These are phyloP conservation scores for Penicillium sp. DNA, from an alignment of 2,329 filamentous ascomycete species.

Conservation along the genomic window DNA sequence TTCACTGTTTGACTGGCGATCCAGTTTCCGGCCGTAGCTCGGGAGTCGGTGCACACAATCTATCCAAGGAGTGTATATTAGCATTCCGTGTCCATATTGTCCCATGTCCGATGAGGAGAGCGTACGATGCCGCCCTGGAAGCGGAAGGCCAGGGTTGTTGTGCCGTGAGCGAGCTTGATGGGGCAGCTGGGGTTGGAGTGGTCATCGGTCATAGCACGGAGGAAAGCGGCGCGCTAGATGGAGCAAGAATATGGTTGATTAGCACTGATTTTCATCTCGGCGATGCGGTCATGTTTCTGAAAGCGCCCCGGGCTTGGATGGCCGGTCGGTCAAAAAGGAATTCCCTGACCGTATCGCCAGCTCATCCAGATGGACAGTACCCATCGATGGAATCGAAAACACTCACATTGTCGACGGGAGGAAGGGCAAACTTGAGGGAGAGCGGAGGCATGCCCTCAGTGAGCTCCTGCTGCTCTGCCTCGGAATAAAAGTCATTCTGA, in stretches of 20 bases:
- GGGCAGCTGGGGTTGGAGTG: slow-evolving; percentile 93
- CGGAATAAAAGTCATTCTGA: slow-evolving; percentile 66
- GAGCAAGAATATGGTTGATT: not conserved
- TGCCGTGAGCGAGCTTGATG: slow-evolving; percentile 99
- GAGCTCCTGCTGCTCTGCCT: slow-evolving; percentile 71
- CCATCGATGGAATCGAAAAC: not conserved
- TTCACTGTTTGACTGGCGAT: slow-evolving; percentile 99
- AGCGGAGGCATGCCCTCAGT: slow-evolving; percentile 67
- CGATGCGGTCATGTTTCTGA: not conserved
- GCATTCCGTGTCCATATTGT: not conserved
- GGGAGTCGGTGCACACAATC: slow-evolving; percentile 95
- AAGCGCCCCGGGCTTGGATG: slow-evolving; percentile 2
- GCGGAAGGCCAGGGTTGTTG: slow-evolving; percentile 93
- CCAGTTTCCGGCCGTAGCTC: slow-evolving; percentile 97
- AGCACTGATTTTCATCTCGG: slow-evolving; percentile 1
- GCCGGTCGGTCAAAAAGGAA: not conserved
- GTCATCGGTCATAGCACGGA: slow-evolving; percentile 95
- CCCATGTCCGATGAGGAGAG: slow-evolving; percentile 1
- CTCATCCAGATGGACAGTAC: not conserved
- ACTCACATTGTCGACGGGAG: slow-evolving; percentile 81
- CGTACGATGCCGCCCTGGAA: slow-evolving; percentile 86
- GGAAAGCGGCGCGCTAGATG: slow-evolving; percentile 78
- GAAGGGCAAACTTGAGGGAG: slow-evolving; percentile 90
- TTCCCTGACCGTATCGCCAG: slow-evolving; percentile 1
- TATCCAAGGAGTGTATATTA: slow-evolving; percentile 12